A percentile compares a stretch with the other conserved stretches of the same genome.
Conservation (phyloP, 805 yeast genomes). For the Sporopachydermia quercuum region DNA sequence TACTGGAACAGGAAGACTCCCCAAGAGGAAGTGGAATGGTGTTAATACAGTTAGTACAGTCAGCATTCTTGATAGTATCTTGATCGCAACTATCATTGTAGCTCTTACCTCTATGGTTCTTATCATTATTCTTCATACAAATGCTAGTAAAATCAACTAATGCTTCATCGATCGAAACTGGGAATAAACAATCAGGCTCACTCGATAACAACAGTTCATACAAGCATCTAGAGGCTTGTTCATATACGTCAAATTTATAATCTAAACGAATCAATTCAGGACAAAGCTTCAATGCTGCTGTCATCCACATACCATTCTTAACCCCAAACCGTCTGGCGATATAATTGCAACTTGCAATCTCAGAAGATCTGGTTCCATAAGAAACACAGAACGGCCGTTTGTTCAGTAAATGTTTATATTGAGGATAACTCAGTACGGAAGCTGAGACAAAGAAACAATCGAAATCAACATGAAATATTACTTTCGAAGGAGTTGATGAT, state of each 20-base stretch:
- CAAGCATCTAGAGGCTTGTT: conserved; percentile 43
- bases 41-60: no score
- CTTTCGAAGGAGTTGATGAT: conserved; percentile 6
- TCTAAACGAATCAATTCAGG: conserved; percentile 50
- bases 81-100: conserved; percentile 10
- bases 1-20: no score
- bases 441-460: conserved; percentile 91
- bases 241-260: conserved; percentile 66
- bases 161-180: conserved; percentile 89
- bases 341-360: conserved; percentile 86
- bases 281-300: conserved; percentile 47
- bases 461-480: conserved; percentile 73
- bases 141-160: conserved; percentile 45
- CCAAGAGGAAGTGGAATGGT: no score
- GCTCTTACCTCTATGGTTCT: not conserved
- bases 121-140: conserved; percentile 2
- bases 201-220: conserved; percentile 41
- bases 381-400: conserved; percentile 48
- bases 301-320: conserved; percentile 82
- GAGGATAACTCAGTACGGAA: conserved; percentile 44
- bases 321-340: conserved; percentile 70
- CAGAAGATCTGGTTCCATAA: conserved; percentile 38
- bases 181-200: conserved; percentile 37
- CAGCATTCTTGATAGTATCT: conserved; percentile 15
- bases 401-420: conserved; percentile 29